Evolutionary conservation across 2,329 filamentous ascomycete genomes (phyloP).

Genomic region (Aspergillus chevalieri): DNA sequence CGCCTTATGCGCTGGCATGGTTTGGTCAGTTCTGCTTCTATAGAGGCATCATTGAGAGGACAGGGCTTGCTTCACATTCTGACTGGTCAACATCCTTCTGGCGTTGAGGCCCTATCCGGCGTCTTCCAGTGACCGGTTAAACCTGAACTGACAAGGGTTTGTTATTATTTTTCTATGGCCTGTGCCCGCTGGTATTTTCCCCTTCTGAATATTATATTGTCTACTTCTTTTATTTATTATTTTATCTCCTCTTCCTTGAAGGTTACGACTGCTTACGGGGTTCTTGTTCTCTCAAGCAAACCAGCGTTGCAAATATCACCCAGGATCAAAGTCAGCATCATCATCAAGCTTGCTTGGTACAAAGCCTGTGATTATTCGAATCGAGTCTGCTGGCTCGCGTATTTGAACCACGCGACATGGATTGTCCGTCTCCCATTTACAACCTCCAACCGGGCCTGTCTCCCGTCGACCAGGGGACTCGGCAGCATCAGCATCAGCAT

Average conservation of each 20-base stretch:
- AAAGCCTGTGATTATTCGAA: neutral
- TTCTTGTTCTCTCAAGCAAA: constrained; percentile 5
- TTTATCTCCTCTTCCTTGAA: constrained; percentile 4
- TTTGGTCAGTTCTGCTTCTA: neutral
- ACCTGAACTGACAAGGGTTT: neutral
- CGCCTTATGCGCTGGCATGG: constrained; percentile 5
- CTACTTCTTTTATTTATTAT: neutral
- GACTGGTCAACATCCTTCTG: neutral
- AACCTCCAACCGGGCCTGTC: constrained; percentile 15
- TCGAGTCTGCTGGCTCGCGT: neutral
- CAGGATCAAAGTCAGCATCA: neutral
- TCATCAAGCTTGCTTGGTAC: neutral
- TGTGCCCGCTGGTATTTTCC: neutral
- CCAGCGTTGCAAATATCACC: neutral
- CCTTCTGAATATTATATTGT: constrained; percentile 1
- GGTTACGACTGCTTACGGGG: constrained; percentile 15
- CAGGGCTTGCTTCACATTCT: neutral
- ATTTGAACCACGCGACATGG: constrained; percentile 13
- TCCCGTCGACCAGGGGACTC: constrained; percentile 17
- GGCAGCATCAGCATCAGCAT: constrained; percentile 3
- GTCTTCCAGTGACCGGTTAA: neutral
- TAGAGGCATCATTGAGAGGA: neutral
- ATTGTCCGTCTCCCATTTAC: constrained; percentile 14
- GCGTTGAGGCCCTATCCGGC: neutral
- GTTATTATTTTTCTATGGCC: neutral